These are phyloP conservation scores for Cyberlindnera meyerae DNA, from an alignment of 805 yeast species.

Conservation along the genomic window DNA sequence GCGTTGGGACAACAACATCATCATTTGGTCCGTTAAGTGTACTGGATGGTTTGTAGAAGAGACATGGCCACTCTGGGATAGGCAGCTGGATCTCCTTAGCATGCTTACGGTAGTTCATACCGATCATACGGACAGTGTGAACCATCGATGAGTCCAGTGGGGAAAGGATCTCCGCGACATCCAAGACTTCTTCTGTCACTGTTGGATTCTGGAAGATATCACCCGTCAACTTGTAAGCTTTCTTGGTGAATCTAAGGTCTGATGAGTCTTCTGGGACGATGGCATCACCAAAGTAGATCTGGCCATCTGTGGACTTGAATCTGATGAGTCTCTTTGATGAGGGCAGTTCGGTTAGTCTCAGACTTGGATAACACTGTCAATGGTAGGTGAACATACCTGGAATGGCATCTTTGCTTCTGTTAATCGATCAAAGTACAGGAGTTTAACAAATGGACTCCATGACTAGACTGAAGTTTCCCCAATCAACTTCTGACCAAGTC, in stretches of 20 bases:
- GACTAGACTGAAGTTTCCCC: no score
- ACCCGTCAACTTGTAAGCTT: slow-evolving; percentile 43
- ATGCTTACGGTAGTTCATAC: slow-evolving; percentile 46
- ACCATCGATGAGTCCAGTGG: slow-evolving; percentile 35
- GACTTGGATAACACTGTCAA: no score
- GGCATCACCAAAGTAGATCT: slow-evolving; percentile 44
- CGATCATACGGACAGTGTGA: slow-evolving; percentile 41
- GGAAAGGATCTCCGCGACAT: slow-evolving; percentile 33
- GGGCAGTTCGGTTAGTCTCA: no score
- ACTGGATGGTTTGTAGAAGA: slow-evolving; percentile 47
- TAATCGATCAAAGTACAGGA: no score
- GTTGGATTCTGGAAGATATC: slow-evolving; percentile 36
- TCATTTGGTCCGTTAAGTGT: slow-evolving; percentile 40
- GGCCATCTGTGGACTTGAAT: slow-evolving; percentile 41
- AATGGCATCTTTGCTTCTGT: no score
- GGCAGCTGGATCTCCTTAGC: slow-evolving; percentile 36
- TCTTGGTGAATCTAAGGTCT: slow-evolving; percentile 35
- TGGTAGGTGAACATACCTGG: no score
- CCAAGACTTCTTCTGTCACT: slow-evolving; percentile 32
- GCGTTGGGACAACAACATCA: slow-evolving; percentile 37
- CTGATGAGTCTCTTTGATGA: slow-evolving; percentile 31
- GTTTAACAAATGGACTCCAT: no score
- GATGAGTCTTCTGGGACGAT: slow-evolving; percentile 30
- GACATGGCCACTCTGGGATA: slow-evolving; percentile 43
- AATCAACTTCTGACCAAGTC: no score